Conservation (phyloP, 2,329 filamentous ascomycete species). For the Ceratocystis cubensis region DNA sequence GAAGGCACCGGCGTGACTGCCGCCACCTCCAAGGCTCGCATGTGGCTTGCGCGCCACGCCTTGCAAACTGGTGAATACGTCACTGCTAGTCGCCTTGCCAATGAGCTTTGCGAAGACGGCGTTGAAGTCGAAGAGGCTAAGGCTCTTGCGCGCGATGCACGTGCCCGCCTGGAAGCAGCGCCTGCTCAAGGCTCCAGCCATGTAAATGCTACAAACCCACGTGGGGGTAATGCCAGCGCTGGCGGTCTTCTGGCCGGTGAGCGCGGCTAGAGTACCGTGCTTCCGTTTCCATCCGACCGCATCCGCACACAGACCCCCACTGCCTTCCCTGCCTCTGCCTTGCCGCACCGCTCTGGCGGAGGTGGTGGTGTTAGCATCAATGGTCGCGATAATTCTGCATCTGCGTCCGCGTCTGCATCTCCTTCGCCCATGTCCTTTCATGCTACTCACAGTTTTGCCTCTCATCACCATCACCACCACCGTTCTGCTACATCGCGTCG, state of each 20-base stretch:
- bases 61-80: conserved; percentile 63
- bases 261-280: conserved; percentile 1
- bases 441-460: neutral
- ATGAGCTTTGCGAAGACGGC: conserved; percentile 88
- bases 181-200: neutral
- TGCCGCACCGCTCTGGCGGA: neutral
- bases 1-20: conserved; percentile 73
- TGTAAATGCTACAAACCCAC: neutral
- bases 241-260: conserved; percentile 2
- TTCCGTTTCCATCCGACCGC: neutral
- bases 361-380: neutral
- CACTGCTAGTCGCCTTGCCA: conserved; percentile 67
- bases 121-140: conserved; percentile 96
- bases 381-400: neutral
- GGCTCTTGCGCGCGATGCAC: conserved; percentile 74
- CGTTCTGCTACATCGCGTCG: neutral
- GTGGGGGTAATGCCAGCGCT: neutral
- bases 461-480: neutral
- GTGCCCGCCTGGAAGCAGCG: conserved; percentile 52
- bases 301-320: neutral
- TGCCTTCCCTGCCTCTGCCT: neutral
- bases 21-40: conserved; percentile 79
- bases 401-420: neutral
- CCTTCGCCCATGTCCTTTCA: neutral
- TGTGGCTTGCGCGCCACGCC: conserved; percentile 83